Percentiles rank a stretch among this genome's conserved stretches.
Conservation (phyloP, 192 early-diverging fungal species). For the Lunasporangiospora selenospora region DNA sequence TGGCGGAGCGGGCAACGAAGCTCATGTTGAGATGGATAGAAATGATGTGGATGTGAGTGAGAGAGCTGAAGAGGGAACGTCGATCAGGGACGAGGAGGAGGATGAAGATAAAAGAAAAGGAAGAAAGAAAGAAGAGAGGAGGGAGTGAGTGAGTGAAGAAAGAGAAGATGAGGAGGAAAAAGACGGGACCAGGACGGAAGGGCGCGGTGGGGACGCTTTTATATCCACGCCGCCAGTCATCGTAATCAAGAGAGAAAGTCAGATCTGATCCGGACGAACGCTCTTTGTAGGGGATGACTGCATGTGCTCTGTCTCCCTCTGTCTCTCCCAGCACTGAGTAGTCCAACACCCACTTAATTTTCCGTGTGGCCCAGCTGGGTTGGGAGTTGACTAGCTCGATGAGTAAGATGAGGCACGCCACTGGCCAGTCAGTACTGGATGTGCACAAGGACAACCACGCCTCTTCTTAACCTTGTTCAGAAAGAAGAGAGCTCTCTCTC, state of each 20-base stretch:
- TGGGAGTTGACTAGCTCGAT: no score
- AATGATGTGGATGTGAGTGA: background rate
- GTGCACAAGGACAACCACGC: no score
- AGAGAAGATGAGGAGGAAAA: background rate
- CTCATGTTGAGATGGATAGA: conserved; percentile 30
- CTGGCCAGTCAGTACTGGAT: no score
- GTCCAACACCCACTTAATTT: no score
- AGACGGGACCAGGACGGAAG: background rate
- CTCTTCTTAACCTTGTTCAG: no score
- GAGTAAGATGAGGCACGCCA: conserved; percentile 20
- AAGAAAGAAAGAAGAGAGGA: background rate
- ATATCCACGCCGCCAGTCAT: background rate
- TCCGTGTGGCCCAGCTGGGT: no score
- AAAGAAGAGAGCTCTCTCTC: no score
- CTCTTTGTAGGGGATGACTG: no score
- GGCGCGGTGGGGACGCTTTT: background rate
- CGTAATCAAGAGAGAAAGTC: background rate
- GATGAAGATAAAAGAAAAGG: conserved; percentile 7
- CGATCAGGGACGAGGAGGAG: background rate
- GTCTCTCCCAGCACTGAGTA: no score
- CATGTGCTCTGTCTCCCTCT: no score
- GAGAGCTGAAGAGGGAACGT: background rate
- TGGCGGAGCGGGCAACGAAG: conserved; percentile 44
- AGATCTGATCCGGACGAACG: background rate
- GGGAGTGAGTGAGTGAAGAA: background rate